A percentile compares a stretch with the other conserved stretches of the same genome.
phyloP scores from a whole-genome alignment of 768 basidiomycete species.

The Amanita thiersii region DNA sequence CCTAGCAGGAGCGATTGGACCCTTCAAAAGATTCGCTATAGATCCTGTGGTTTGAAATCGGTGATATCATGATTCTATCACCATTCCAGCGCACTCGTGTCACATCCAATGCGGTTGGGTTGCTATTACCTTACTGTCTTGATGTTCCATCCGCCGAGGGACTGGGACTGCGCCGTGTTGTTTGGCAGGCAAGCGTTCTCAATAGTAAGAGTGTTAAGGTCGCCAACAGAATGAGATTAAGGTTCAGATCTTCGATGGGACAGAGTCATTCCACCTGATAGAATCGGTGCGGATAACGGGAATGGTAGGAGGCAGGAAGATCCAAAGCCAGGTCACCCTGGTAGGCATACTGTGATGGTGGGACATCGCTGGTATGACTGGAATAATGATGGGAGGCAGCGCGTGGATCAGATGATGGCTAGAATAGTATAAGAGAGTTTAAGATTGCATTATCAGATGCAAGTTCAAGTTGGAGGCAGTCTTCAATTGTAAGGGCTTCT shows the following conservation, averaged over 20 bases:
- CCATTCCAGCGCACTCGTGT: conserved; percentile 59
- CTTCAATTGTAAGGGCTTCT: no score
- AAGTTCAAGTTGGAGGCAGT: no score
- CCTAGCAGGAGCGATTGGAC: conserved; percentile 50
- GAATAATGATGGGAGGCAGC: conserved; percentile 33
- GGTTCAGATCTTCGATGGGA: conserved; percentile 51
- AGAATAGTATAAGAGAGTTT: neutral
- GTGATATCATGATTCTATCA: conserved; percentile 44
- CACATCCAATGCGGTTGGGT: conserved; percentile 42
- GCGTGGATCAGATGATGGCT: conserved; percentile 24
- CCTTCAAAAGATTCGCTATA: conserved; percentile 32
- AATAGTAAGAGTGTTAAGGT: conserved; percentile 41
- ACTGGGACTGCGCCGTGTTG: conserved; percentile 51
- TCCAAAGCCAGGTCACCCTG: conserved; percentile 19
- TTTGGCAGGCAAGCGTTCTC: conserved; percentile 46
- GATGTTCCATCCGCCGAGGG: conserved; percentile 31
- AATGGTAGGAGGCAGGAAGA: conserved; percentile 23
- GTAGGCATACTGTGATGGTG: conserved; percentile 42
- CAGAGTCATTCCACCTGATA: conserved; percentile 32
- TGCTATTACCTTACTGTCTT: conserved; percentile 41
- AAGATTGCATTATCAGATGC: no score
- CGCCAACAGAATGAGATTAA: conserved; percentile 56
- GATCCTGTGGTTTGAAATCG: conserved; percentile 47
- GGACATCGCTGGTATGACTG: conserved; percentile 56
- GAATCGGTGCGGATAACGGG: conserved; percentile 29